Base-by-base conservation (phyloP, 106 monocot genomes). In the Xerophyta viscosa region DNA sequence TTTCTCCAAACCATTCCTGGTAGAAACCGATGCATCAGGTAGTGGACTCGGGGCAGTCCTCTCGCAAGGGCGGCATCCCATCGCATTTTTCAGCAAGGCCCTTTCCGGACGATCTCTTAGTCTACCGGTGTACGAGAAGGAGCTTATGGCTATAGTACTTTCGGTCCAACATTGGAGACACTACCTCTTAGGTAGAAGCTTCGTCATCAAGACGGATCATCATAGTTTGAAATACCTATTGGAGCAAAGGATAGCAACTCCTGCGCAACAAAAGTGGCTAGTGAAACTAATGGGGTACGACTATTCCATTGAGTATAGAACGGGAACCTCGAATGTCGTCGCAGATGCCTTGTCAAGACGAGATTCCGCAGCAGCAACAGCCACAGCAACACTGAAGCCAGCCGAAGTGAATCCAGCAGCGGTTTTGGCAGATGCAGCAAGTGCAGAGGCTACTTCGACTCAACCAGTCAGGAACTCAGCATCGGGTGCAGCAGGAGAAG, bases 321-420 rank as follows among this genome's bases (percentile, higher is more conserved):
- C 9, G 1, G 43, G 58, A 1, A 43, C 5, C 1, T 3, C 4
- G 15, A 58, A 58, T 44, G 10, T 8, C 5, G 58, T 10, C 1
- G 58, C 44, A 4, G 58, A 58, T 44, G 58, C 44, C 8, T 27
- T 58, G 5, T 58, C 58, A 5, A 2, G 58, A 28, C n/a, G 41
- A 18, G n/a, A n/a, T n/a, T 9, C 39, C 39, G 39, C 10, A 15
- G 39, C 39, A 1, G 25, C 20, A 20, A 24, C 25, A 20, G 13
- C 9, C 2, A n/a, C 25, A 12, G 25, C 4, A 50, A 13, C 10
- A 14, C 25, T 14, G 23, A 9, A 20, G 25, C 13, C 25, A 24
- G 25, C 6, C 25, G 20, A 23, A 24, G 13, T 12, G 15, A 15
- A 39, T 39, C 39, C 39, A 10, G 15, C 10, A 12, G 15, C 15